A percentile compares a stretch with the other conserved stretches of the same genome.
Conservation (phyloP, 805 yeast species). For the Sugiyamaella mastotermitis region DNA sequence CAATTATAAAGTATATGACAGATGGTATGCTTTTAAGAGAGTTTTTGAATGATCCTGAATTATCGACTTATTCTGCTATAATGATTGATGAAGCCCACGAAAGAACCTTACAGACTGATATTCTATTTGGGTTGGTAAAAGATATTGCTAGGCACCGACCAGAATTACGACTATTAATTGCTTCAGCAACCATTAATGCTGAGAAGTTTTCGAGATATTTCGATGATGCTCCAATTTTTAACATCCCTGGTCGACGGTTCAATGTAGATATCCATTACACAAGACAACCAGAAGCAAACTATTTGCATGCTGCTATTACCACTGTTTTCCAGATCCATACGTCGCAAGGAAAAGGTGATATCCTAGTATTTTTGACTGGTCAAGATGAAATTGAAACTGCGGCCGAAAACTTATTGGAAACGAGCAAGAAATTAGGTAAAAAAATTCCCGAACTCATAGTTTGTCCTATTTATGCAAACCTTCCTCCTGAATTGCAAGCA, state of each 20-base stretch:
- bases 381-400: constrained; percentile 90
- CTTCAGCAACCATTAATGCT: constrained; percentile 92
- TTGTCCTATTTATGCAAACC: constrained; percentile 83
- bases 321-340: constrained; percentile 82
- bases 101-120: constrained; percentile 89
- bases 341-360: constrained; percentile 78
- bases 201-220: constrained; percentile 78
- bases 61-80: constrained; percentile 72
- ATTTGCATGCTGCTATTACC: constrained; percentile 75
- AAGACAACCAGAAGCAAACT: constrained; percentile 79
- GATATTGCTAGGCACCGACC: constrained; percentile 66
- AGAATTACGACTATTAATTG: constrained; percentile 68
- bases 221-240: constrained; percentile 69
- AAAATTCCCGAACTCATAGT: constrained; percentile 61
- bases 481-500: constrained; percentile 87
- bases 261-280: constrained; percentile 85
- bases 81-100: constrained; percentile 98
- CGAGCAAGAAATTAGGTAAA: constrained; percentile 57
- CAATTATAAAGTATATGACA: constrained; percentile 82
- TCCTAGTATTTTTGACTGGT: constrained; percentile 86
- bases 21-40: constrained; percentile 95
- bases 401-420: constrained; percentile 64
- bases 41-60: constrained; percentile 71
- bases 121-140: constrained; percentile 77
- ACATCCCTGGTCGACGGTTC: constrained; percentile 82